A percentile compares a stretch with the other conserved stretches of the same genome.
Evolutionary conservation across 169 alveolate species (phyloP).

Genomic region (Sarcocystis neurona): DNA sequence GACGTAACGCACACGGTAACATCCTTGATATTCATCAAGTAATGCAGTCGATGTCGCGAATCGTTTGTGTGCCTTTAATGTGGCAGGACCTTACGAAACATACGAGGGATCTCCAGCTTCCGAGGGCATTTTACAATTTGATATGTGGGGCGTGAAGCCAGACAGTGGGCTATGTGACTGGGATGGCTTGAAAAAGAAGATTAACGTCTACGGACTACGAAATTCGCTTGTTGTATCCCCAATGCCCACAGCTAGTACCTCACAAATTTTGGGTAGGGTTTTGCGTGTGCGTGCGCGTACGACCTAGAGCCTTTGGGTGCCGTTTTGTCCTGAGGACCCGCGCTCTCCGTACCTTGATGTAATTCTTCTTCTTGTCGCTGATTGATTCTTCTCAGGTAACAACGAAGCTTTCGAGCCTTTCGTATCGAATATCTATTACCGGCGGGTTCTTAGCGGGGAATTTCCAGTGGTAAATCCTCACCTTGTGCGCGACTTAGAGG

Average conservation of each 20-base stretch:
- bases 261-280: slow-evolving; percentile 89
- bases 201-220: slow-evolving; percentile 92
- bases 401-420: slow-evolving; percentile 98
- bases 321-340: no score
- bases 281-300: no score
- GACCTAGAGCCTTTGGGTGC: no score
- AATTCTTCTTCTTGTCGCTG: no score
- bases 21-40: no score
- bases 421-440: slow-evolving; percentile 95
- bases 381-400: slow-evolving; percentile 79
- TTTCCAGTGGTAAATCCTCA: slow-evolving; percentile 97
- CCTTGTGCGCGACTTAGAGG: slow-evolving; percentile 93
- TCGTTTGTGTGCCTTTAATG: no score
- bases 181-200: slow-evolving; percentile 90
- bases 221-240: slow-evolving; percentile 97
- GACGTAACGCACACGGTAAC: no score
- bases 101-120: slow-evolving; percentile 96
- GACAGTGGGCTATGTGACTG: slow-evolving; percentile 89
- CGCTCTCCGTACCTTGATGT: no score
- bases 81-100: slow-evolving; percentile 91
- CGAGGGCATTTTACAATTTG: slow-evolving; percentile 96
- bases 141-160: slow-evolving; percentile 90
- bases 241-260: slow-evolving; percentile 99
- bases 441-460: slow-evolving; percentile 97
- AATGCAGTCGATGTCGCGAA: no score